phyloP scores from a whole-genome alignment of 306 rosid genomes.

The Trifolium subterraneum region DNA sequence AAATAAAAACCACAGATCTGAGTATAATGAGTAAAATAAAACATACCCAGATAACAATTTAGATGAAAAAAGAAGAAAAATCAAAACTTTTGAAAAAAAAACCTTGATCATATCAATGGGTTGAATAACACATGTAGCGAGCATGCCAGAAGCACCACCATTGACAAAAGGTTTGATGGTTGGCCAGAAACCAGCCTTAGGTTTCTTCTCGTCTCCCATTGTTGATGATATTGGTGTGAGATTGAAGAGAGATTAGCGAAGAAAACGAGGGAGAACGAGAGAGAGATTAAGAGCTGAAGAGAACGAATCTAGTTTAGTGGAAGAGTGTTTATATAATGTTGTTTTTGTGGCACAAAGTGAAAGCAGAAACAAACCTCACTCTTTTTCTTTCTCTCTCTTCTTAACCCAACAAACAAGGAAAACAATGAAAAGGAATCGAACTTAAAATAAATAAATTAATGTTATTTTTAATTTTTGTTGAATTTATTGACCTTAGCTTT shows the following conservation, averaged over 20 bases:
- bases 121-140: slow-evolving; percentile 95
- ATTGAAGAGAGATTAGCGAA: slow-evolving; percentile 8
- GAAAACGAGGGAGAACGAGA: slow-evolving; percentile 43
- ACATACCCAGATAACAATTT: slow-evolving; percentile 12
- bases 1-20: slow-evolving; percentile 57
- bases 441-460: slow-evolving; percentile 1
- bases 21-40: slow-evolving; percentile 7
- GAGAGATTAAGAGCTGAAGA: neutral
- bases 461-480: neutral
- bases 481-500: neutral
- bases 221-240: slow-evolving; percentile 5
- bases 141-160: slow-evolving; percentile 98
- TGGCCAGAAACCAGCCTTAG: slow-evolving; percentile 79
- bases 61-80: neutral
- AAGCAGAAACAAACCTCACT: neutral
- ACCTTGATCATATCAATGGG: slow-evolving; percentile 99
- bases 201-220: slow-evolving; percentile 94
- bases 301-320: neutral
- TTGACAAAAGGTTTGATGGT: slow-evolving; percentile 89
- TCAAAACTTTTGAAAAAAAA: slow-evolving; percentile 30
- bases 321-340: neutral
- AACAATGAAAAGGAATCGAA: neutral
- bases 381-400: neutral
- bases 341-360: neutral
- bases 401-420: slow-evolving; percentile 33